These are phyloP conservation scores for Boletus rubescentipes DNA, from an alignment of 768 basidiomycete species.

Conservation along the genomic window DNA sequence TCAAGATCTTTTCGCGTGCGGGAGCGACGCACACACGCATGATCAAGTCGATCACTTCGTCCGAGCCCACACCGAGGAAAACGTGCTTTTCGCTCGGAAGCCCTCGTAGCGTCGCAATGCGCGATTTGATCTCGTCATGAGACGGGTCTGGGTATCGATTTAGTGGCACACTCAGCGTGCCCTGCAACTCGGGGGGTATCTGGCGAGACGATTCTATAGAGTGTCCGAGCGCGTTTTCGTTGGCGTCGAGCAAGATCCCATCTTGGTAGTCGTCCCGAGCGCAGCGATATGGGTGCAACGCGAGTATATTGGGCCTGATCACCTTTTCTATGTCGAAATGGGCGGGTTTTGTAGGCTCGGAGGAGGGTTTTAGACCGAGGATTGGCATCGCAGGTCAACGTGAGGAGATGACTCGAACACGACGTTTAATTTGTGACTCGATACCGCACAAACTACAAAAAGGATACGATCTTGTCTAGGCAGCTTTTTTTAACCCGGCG, in stretches of 20 bases:
- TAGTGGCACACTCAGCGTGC: constrained; percentile 51
- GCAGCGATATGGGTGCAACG: constrained; percentile 90
- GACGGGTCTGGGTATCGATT: constrained; percentile 96
- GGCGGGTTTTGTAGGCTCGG: constrained; percentile 50
- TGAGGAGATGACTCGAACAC: no score
- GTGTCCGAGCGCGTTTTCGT: constrained; percentile 94
- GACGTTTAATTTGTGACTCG: no score
- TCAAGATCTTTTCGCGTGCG: constrained; percentile 76
- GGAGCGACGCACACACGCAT: constrained; percentile 89
- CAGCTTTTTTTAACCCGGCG: no score
- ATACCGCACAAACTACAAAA: no score
- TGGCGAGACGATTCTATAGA: constrained; percentile 51
- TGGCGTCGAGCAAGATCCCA: constrained; percentile 94
- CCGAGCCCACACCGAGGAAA: constrained; percentile 95
- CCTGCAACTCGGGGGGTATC: constrained; percentile 36
- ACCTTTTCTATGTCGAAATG: constrained; percentile 85
- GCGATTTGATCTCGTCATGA: constrained; percentile 72
- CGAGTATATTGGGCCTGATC: constrained; percentile 92
- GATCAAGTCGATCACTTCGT: constrained; percentile 93
- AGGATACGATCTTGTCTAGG: no score
- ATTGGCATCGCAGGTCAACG: constrained; percentile 50
- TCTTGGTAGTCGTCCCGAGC: constrained; percentile 93
- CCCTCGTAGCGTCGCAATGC: constrained; percentile 70
- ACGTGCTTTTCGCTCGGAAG: constrained; percentile 66
- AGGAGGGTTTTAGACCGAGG: constrained; percentile 53